Evolutionary conservation across 306 rosid genomes (phyloP).

Genomic region (Castanospermum australe): DNA sequence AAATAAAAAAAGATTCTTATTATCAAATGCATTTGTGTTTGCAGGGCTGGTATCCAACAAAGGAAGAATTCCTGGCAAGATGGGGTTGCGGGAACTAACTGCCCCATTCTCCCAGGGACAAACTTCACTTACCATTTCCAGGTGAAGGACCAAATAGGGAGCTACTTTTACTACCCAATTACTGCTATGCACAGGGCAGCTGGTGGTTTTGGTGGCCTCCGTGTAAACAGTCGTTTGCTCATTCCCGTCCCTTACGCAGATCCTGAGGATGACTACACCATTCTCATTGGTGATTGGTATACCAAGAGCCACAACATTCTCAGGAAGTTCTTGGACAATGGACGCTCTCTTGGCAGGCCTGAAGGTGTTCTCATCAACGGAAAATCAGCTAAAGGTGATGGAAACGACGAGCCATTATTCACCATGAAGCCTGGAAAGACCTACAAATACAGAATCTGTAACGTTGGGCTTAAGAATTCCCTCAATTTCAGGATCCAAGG

Average conservation of each 20-base stretch:
- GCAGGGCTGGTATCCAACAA: constrained; percentile 57
- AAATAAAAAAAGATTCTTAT: too few relatives aligned
- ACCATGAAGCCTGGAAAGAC: constrained; percentile 62
- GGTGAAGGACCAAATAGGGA: constrained; percentile 62
- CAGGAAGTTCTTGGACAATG: constrained; percentile 42
- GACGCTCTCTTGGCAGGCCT: constrained; percentile 48
- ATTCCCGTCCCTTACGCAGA: too few relatives aligned
- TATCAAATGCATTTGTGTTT: too few relatives aligned
- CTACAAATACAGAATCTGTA: constrained; percentile 59
- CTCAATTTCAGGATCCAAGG: constrained; percentile 62
- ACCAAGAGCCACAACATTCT: constrained; percentile 43
- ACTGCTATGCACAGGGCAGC: constrained; percentile 45
- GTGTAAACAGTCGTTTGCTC: constrained; percentile 46
- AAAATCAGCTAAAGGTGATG: constrained; percentile 34
- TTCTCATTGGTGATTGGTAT: constrained; percentile 59
- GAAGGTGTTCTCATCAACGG: constrained; percentile 62
- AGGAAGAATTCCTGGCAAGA: constrained; percentile 68
- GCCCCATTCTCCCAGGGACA: constrained; percentile 54
- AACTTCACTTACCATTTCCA: constrained; percentile 61
- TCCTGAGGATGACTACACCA: constrained; percentile 61
- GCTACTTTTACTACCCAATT: constrained; percentile 45
- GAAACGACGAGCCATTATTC: constrained; percentile 50
- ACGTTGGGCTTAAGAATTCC: constrained; percentile 47
- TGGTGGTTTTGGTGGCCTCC: constrained; percentile 57
- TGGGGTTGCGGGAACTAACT: constrained; percentile 52